Evolutionary conservation across 2,329 filamentous ascomycete species (phyloP).

Genomic region (Intubia oerlemansii): DNA sequence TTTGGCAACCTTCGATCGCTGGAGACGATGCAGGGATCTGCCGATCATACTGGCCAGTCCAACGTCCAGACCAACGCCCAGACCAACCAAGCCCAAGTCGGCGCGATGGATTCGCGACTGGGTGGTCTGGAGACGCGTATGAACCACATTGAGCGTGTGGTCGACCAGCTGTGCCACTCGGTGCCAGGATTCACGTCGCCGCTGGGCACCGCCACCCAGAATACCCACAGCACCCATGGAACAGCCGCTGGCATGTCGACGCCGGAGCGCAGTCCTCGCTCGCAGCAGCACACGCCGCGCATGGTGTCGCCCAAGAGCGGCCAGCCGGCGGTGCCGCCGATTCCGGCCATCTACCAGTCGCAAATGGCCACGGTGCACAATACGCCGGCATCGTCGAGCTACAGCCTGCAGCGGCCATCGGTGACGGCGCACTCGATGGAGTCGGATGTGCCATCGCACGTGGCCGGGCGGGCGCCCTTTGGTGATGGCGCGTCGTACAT

Average conservation of each 20-base stretch:
- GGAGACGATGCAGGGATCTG: too few relatives aligned
- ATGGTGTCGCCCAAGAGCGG: background rate
- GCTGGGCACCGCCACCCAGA: too few relatives aligned
- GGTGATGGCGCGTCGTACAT: conserved; percentile 24
- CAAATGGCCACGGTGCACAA: conserved; percentile 8
- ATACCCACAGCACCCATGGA: too few relatives aligned
- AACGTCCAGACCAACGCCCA: background rate
- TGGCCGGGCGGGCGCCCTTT: too few relatives aligned
- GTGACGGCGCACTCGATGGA: conserved; percentile 9
- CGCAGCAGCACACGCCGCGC: background rate
- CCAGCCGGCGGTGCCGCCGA: conserved; percentile 7
- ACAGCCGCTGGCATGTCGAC: too few relatives aligned
- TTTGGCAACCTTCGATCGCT: too few relatives aligned
- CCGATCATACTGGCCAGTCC: too few relatives aligned
- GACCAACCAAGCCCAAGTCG: conserved; percentile 21
- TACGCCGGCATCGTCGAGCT: conserved; percentile 10
- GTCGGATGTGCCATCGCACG: conserved; percentile 13
- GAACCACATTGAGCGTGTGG: conserved; percentile 28
- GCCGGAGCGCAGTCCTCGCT: conserved; percentile 10
- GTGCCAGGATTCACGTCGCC: conserved; percentile 20
- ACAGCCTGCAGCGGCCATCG: conserved; percentile 18
- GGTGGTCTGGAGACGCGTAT: conserved; percentile 28
- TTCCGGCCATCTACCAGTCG: conserved; percentile 13
- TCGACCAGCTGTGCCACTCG: conserved; percentile 26
- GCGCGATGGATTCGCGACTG: conserved; percentile 30